These are phyloP conservation scores for Geotrichum citri-aurantii DNA, from an alignment of 1,139 yeast species.

Conservation along the genomic window DNA sequence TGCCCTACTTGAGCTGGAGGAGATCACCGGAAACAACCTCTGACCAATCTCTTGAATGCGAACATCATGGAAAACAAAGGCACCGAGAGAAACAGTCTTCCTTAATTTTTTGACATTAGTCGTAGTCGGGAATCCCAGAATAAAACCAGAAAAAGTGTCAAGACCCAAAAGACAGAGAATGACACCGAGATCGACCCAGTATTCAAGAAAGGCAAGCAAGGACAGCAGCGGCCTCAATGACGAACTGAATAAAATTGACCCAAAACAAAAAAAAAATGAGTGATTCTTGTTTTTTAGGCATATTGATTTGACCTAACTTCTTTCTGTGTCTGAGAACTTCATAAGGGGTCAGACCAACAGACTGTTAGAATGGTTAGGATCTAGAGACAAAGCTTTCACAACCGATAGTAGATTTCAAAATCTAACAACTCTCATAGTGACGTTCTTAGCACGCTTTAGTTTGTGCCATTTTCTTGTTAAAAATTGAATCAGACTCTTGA, in stretches of 20 bases:
- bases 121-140: conserved; percentile 77
- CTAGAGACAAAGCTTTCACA: no score
- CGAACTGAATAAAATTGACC: conserved; percentile 97
- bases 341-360: conserved; percentile 71
- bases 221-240: conserved; percentile 96
- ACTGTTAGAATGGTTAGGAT: conserved; percentile 43
- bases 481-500: no score
- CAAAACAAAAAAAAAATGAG: conserved; percentile 81
- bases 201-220: conserved; percentile 97
- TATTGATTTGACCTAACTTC: conserved; percentile 90
- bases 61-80: conserved; percentile 66
- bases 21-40: conserved; percentile 81
- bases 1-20: conserved; percentile 72
- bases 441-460: no score
- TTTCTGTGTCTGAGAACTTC: conserved; percentile 85
- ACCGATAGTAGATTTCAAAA: no score
- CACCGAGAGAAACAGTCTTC: conserved; percentile 43
- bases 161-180: conserved; percentile 80
- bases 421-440: no score
- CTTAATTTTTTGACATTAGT: conserved; percentile 43
- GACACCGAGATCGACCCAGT: conserved; percentile 99
- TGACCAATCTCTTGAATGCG: conserved; percentile 52
- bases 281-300: conserved; percentile 91
- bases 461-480: no score
- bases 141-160: conserved; percentile 93